Conservation (phyloP, 2,329 filamentous ascomycete species). For the Ophiostoma australiae region DNA sequence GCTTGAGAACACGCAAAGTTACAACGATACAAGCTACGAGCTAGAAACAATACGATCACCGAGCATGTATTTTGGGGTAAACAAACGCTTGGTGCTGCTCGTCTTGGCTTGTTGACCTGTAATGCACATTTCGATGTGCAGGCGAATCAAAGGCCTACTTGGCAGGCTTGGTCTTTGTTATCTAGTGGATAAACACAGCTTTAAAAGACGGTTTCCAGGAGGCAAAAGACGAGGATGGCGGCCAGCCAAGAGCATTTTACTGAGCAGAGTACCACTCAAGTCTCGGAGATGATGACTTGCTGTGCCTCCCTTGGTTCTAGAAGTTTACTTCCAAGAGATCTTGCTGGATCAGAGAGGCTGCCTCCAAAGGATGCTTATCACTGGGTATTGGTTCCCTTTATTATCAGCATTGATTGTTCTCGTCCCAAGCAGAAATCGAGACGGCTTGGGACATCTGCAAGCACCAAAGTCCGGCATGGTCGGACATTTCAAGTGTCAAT, state of each 20-base stretch:
- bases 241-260: not conserved
- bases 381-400: not conserved
- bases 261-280: too few relatives aligned
- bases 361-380: not conserved
- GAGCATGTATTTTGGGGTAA: not conserved
- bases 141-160: not conserved
- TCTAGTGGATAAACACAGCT: not conserved
- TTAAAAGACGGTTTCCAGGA: not conserved
- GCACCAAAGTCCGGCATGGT: too few relatives aligned
- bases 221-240: not conserved
- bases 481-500: not conserved
- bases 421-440: too few relatives aligned
- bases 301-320: not conserved
- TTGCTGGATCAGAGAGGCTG: not conserved
- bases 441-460: too few relatives aligned
- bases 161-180: conserved; percentile 9
- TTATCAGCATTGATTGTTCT: too few relatives aligned
- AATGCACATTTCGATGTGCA: not conserved
- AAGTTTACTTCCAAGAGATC: not conserved
- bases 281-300: not conserved
- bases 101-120: not conserved
- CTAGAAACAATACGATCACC: not conserved
- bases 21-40: not conserved
- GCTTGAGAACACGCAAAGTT: not conserved
- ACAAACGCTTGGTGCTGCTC: not conserved